Percentiles rank a stretch among this genome's conserved stretches.
phyloP scores from a whole-genome alignment of 177 flowering plant species.

The Vitis hybrid region DNA sequence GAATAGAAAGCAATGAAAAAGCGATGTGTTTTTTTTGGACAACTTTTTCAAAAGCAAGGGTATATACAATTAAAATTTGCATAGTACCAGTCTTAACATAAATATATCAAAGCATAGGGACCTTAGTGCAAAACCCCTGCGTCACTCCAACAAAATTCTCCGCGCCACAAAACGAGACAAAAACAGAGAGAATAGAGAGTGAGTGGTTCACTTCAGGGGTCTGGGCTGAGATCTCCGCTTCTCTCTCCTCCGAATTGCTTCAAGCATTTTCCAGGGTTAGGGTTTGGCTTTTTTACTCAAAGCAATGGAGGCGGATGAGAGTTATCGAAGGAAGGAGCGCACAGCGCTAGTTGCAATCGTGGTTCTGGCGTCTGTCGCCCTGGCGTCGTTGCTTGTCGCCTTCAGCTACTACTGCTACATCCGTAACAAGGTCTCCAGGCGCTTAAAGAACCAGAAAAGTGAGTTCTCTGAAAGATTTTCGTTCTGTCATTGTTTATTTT shows the following conservation, averaged over 20 bases:
- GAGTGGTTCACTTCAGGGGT: neutral
- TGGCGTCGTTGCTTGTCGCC: slow-evolving; percentile 71
- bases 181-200: neutral
- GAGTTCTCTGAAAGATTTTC: slow-evolving; percentile 8
- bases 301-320: slow-evolving; percentile 27
- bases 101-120: too few species aligned
- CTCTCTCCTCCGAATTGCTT: neutral
- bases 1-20: too few species aligned
- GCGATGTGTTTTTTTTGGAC: too few species aligned
- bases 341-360: slow-evolving; percentile 51
- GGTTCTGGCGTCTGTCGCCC: slow-evolving; percentile 63
- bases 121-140: too few species aligned
- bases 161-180: slow-evolving; percentile 8
- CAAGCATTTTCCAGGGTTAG: slow-evolving; percentile 1
- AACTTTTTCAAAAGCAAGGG: too few species aligned
- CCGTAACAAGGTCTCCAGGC: slow-evolving; percentile 67
- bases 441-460: slow-evolving; percentile 42
- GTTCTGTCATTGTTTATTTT: neutral
- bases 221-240: neutral
- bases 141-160: neutral
- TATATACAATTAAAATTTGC: too few species aligned
- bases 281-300: neutral
- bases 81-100: too few species aligned
- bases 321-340: slow-evolving; percentile 39
- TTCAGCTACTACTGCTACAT: slow-evolving; percentile 93